Base-by-base conservation (phyloP, 192 early-diverging fungal genomes). In the Coemansia sp. region DNA sequence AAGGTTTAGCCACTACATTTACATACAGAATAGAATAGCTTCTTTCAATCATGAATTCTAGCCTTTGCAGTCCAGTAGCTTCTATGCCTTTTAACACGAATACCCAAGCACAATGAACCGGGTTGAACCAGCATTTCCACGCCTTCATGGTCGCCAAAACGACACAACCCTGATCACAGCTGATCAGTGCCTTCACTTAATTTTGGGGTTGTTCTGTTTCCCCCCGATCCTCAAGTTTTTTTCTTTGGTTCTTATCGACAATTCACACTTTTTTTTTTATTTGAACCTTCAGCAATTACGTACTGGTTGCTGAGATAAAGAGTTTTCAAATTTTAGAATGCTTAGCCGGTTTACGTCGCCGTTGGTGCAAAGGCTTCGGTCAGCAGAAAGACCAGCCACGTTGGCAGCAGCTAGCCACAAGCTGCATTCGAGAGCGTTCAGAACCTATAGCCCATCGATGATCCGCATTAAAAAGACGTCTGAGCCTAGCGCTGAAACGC, bases 401-500 rank as follows among this genome's bases (percentile, higher is more conserved):
- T 26, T 26, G 23, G 45, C n/a, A 15, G 40, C 21, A 14, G 43
- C 36, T 45, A 45, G 39, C n/a, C 18, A 39, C 5, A 16, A 51
- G 34, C 11, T 38, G 3, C 55, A 26, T 14, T 32, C 40, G 10
- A 53, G 58, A 30, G 40, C 17, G 20, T 16, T 77, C 31, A 42
- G 59, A 28, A 53, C 67, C 1, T 66, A 51, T 0, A 37, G n/a
- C 8, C 44, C 64, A 5, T 38, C 56, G 4, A 60, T 60, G 67
- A 64, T 63, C 10, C 63, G 60, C 42, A 64, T 64, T 48, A 66
- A 47, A 63, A 66, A 66, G 51, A 46, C 58, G 26, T 62, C 46
- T 4, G 56, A 69, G n/a, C 15, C 21, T 1, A 31, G 46, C 62
- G 47, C 32, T 18, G 31, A 41, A 12, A 17, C 52, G 15, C 11